phyloP scores from a whole-genome alignment of 2,329 filamentous ascomycete genomes.

The Pseudogymnoascus sp. region DNA sequence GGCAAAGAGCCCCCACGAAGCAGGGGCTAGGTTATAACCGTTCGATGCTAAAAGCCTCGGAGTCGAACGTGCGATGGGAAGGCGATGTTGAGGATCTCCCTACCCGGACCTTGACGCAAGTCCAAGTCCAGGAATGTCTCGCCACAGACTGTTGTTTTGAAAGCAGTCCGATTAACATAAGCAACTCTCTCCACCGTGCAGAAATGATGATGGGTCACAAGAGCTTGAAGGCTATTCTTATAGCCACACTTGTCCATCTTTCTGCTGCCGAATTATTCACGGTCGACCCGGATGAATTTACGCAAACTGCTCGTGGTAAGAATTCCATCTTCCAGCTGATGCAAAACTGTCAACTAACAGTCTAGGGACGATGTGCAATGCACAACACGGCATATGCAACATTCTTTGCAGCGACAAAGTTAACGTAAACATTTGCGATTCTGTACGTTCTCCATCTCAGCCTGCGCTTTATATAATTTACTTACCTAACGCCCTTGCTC shows the following conservation, averaged over 20 bases:
- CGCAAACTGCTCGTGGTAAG: neutral
- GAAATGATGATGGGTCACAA: neutral
- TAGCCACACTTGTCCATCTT: neutral
- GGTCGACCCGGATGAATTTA: neutral
- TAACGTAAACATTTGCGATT: neutral
- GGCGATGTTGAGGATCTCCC: neutral
- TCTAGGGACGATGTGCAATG: neutral
- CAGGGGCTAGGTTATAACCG: neutral
- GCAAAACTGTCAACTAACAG: neutral
- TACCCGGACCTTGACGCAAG: neutral
- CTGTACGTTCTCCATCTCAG: neutral
- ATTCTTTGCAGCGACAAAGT: neutral
- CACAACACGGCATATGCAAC: neutral
- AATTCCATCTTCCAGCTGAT: neutral
- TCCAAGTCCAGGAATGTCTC: neutral
- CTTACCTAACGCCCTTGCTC: neutral
- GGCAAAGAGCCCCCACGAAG: neutral
- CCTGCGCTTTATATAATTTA: too few species aligned
- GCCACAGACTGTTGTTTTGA: neutral
- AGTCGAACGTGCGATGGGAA: neutral
- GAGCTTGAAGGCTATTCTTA: neutral
- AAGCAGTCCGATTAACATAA: neutral
- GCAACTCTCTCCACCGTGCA: neutral
- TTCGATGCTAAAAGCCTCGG: neutral
- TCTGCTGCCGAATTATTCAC: neutral